Conservation (phyloP, 495 filamentous ascomycete species). For the Aspergillus biplanus region DNA sequence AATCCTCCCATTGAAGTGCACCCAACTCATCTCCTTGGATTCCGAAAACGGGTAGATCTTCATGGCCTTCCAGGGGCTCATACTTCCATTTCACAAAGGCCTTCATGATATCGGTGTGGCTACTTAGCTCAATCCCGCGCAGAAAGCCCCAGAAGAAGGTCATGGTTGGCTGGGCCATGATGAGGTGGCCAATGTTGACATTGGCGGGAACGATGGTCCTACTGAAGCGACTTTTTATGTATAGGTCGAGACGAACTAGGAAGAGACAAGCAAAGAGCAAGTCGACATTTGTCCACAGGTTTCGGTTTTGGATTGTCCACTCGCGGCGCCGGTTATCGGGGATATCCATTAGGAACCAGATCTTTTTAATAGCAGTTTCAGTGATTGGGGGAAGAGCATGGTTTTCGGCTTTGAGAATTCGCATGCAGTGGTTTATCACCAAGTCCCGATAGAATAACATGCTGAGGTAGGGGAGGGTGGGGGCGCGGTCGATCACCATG, state of each 20-base stretch:
- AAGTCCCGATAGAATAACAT: constrained; percentile 55
- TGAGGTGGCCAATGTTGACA: constrained; percentile 50
- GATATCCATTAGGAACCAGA: constrained; percentile 71
- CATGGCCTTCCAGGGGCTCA: constrained; percentile 15
- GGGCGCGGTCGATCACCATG: constrained; percentile 33
- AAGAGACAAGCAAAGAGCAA: constrained; percentile 58
- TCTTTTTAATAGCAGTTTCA: constrained; percentile 53
- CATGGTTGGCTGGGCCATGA: constrained; percentile 62
- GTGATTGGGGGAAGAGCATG: constrained; percentile 52
- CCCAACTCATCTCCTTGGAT: not conserved
- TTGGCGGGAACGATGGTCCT: constrained; percentile 43
- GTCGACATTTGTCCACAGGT: constrained; percentile 56
- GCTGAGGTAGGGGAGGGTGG: constrained; percentile 54
- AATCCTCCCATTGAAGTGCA: no score
- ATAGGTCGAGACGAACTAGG: constrained; percentile 65
- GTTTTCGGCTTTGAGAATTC: constrained; percentile 51
- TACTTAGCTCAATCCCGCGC: constrained; percentile 40
- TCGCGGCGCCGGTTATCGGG: constrained; percentile 51
- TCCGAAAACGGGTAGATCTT: constrained; percentile 26
- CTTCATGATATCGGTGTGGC: constrained; percentile 43
- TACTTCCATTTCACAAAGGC: constrained; percentile 47
- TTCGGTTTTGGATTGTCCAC: constrained; percentile 49
- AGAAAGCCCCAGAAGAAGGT: constrained; percentile 53
- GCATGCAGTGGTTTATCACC: constrained; percentile 57
- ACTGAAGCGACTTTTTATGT: constrained; percentile 49